Percentiles rank a stretch among this genome's conserved stretches.
Evolutionary conservation across 2,329 filamentous ascomycete species (phyloP).

Genomic region (Aspergillus ruber): DNA sequence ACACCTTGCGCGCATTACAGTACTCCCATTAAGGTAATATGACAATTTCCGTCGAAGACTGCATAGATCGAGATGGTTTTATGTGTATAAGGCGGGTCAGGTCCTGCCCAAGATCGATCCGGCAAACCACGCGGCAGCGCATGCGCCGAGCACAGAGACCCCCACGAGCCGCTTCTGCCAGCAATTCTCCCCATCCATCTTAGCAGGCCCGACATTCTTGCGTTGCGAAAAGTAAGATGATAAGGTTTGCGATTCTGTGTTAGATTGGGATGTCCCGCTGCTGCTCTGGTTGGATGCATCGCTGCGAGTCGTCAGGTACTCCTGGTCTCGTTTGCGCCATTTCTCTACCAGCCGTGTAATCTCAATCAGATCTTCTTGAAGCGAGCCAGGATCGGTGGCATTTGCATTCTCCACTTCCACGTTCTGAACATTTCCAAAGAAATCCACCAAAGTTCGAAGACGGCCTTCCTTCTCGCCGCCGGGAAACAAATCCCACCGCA

Average conservation of each 20-base stretch:
- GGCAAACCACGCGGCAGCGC: constrained; percentile 31
- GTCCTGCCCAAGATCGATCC: constrained; percentile 27
- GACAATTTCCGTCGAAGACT: too few species aligned
- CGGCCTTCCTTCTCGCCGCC: constrained; percentile 73
- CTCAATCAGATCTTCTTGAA: constrained; percentile 67
- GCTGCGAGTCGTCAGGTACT: constrained; percentile 22
- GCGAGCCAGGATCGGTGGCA: constrained; percentile 44
- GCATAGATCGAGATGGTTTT: too few species aligned
- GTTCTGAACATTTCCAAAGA: constrained; percentile 97
- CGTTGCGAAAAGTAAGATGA: constrained; percentile 20
- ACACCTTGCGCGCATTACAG: neutral
- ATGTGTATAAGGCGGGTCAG: constrained; percentile 9
- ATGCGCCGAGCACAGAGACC: constrained; percentile 27
- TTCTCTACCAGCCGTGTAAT: constrained; percentile 58
- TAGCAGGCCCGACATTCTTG: constrained; percentile 46
- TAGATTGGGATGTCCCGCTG: constrained; percentile 3
- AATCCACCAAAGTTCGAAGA: constrained; percentile 81
- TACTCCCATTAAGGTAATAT: neutral
- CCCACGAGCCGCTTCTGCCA: constrained; percentile 52
- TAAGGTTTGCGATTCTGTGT: constrained; percentile 1
- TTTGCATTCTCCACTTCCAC: constrained; percentile 73
- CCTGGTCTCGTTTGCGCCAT: constrained; percentile 35
- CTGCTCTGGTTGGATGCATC: constrained; percentile 12
- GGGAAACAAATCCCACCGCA: constrained; percentile 90
- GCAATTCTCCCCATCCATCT: constrained; percentile 58